phyloP scores from a whole-genome alignment of 768 basidiomycete genomes.

The Suillus alpinus region DNA sequence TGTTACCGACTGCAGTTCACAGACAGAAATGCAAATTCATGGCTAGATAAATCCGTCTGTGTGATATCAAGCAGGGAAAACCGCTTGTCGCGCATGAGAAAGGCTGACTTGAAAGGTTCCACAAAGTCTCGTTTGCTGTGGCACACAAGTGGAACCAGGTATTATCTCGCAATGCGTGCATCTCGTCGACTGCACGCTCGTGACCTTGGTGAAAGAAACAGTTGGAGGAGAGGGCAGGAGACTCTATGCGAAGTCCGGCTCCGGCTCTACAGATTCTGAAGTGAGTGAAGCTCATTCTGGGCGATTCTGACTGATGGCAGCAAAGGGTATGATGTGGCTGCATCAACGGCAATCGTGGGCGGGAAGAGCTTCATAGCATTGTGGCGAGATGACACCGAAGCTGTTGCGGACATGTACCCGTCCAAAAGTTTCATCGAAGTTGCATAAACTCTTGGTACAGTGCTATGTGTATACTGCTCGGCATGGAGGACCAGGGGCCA shows the following conservation, averaged over 20 bases:
- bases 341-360: no score
- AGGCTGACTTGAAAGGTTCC: conserved; percentile 13
- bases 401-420: no score
- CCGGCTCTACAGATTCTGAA: no score
- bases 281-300: not conserved
- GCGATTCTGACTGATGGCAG: conserved; percentile 5
- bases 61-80: conserved; percentile 2
- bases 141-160: conserved; percentile 17
- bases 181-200: not conserved
- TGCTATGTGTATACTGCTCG: no score
- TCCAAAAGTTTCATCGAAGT: no score
- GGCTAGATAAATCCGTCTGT: not conserved
- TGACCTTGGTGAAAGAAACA: not conserved
- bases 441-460: no score
- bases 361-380: no score
- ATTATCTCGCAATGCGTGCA: not conserved
- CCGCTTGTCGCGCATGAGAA: not conserved
- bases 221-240: not conserved
- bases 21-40: conserved; percentile 14
- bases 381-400: no score
- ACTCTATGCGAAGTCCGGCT: no score
- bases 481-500: no score
- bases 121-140: conserved; percentile 10
- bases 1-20: conserved; percentile 21
- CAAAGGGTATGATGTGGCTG: no score